A percentile compares a stretch with the other conserved stretches of the same genome.
phyloP scores from a whole-genome alignment of 2,329 filamentous ascomycete genomes.

The Cordyceps cateniannulata region DNA sequence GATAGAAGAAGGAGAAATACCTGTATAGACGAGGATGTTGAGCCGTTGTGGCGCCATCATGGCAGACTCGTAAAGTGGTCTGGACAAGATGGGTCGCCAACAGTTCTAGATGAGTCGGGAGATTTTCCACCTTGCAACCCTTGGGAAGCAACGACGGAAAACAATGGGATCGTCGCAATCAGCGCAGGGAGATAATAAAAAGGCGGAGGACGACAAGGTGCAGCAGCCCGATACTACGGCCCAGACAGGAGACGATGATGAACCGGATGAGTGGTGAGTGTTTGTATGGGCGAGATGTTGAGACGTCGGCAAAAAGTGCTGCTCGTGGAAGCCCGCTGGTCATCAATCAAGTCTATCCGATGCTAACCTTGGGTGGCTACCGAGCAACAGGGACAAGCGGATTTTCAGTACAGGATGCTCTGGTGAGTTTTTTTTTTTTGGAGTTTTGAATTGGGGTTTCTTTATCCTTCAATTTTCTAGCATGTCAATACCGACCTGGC shows the following conservation, averaged over 20 bases:
- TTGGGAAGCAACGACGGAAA: not conserved
- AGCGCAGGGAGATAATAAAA: not conserved
- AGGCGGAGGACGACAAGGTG: constrained; percentile 31
- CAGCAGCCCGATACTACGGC: constrained; percentile 29
- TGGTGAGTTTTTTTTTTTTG: constrained; percentile 44
- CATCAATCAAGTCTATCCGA: constrained; percentile 16
- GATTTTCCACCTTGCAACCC: constrained; percentile 12
- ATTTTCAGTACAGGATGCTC: constrained; percentile 96
- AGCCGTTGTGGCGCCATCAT: constrained; percentile 63
- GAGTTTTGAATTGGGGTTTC: not conserved
- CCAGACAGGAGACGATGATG: constrained; percentile 62
- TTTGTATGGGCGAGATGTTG: not conserved
- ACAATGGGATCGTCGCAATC: constrained; percentile 9
- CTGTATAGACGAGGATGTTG: constrained; percentile 91
- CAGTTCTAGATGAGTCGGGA: constrained; percentile 4
- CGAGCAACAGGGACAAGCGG: constrained; percentile 73
- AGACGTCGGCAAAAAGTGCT: not conserved
- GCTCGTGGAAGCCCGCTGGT: not conserved
- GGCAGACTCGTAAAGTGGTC: constrained; percentile 9
- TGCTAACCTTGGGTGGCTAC: constrained; percentile 17
- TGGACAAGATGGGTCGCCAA: constrained; percentile 3
- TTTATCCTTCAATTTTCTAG: no score
- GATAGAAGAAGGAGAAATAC: constrained; percentile 37
- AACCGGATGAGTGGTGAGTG: constrained; percentile 87
- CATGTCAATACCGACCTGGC: not conserved